Evolutionary conservation across 306 rosid species (phyloP), one percentile per base, ranked within the genome.

Genomic region (Cicer bijugum): DNA sequence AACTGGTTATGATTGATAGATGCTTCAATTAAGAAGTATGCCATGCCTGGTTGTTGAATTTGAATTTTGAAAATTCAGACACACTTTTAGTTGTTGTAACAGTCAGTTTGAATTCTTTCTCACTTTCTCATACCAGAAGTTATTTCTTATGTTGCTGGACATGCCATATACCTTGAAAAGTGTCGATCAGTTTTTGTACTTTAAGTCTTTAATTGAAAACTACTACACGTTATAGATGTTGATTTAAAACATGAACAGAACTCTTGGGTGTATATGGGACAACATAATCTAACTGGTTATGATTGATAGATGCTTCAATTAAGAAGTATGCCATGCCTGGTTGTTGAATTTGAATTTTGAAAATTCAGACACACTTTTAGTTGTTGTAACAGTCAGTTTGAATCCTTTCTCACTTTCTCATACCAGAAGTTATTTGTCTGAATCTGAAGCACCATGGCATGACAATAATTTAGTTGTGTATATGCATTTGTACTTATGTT

Each of bases 301-400:
- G 20, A 28, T 64, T 66, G 20, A 61, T 75, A 61, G 16, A 43
- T 53, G 2, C 56, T 62, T 68, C 78, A 71, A 67, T 67, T 15
- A 63, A 46, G 68, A 9, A 47, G 40, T 40, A 42, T 38, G 57
- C 6, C 5, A 5, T 37, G 38, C 35, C 17, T 38, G 70, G 45
- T 67, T 38, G 44, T 61, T 35, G 64, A 69, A 48, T 60, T 15
- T 78, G 74, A 64, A 75, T 78, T 67, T 69, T 56, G 43, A 50
- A 44, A 71, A 47, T 38, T 12, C 61, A 50, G 53, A 38, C 52
- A 47, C 17, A 43, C 45, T 15, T 51, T 57, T 60, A 37, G 58
- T 79, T 53, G 40, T 16, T 42, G 55, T 19, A 75, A 48, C 68
- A 58, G 48, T 44, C 39, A 57, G n/a, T 50, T 56, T 53, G 75